Evolutionary conservation across 371 early-diverging fungal genomes (phyloP), one percentile per base, ranked within the genome.

Genomic region (Phascolomyces articulosus): DNA sequence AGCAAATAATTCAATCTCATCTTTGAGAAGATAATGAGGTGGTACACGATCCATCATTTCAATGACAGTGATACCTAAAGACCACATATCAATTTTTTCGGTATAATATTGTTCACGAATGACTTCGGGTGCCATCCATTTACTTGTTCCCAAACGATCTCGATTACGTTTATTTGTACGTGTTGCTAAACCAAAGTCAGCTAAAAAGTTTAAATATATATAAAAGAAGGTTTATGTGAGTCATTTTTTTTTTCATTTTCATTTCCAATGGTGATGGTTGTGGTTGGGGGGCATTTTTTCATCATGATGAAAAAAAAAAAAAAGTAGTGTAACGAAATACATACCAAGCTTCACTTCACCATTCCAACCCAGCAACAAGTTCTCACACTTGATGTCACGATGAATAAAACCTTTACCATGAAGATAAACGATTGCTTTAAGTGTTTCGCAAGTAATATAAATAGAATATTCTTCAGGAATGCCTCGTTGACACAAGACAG

Each of bases 91-190:
- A 24, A 99, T 97, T 21, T 87, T 87, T 47, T 87, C 88, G 58
- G 87, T 84, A 79, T 99, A 95, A 49, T 88, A 89, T 55, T 89
- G 84, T 20, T 96, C 95, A 60, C 93, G 93, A 27, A 96, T 93
- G 87, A 99, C 97, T 83, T 96, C 97, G 40, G 93, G 96, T 4
- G 96, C 94, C 73, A 99, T 85, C 78, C 99, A 99, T 79, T 99
- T 99, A 69, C 95, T 81, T 0, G 99, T 99, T 13, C 99, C 99
- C 74, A 99, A 62, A 93, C 78, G 6, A 92, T 99, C 70, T 73
- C 83, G 58, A 92, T 89, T 81, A 84, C 87, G 64, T 57, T 65
- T 62, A 10, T 59, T 70, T 10, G 70, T 67, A 24, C 78, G 72
- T 34, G 83, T 78, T 10, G 83, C 76, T 40, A 82, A 57, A n/a